These are phyloP conservation scores for Allium sativum DNA, from an alignment of 106 monocot species.

Conservation along the genomic window DNA sequence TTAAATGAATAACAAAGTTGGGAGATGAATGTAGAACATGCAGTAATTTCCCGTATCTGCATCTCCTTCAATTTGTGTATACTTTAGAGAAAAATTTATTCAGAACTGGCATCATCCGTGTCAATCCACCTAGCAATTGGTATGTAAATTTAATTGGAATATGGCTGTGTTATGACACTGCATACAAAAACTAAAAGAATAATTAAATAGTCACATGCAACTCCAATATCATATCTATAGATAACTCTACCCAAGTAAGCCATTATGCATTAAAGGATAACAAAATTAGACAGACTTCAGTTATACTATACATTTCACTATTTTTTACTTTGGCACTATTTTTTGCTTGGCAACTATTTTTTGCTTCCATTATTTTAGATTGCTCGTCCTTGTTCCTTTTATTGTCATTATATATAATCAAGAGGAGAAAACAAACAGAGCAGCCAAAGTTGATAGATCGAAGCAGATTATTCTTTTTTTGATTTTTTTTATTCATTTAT, in stretches of 20 bases:
- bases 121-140: too few relatives aligned
- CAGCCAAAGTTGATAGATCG: not conserved
- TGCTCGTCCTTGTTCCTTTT: not conserved
- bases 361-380: conserved; percentile 3
- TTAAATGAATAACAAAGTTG: too few relatives aligned
- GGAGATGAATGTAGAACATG: too few relatives aligned
- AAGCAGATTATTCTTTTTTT: too few relatives aligned
- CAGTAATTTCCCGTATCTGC: too few relatives aligned
- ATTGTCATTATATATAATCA: too few relatives aligned
- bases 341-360: not conserved
- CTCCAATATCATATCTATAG: conserved; percentile 15
- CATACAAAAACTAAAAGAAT: not conserved
- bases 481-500: too few relatives aligned
- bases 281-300: conserved; percentile 4
- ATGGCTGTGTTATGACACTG: not conserved
- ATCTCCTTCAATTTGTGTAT: too few relatives aligned
- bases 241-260: conserved; percentile 10
- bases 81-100: too few relatives aligned
- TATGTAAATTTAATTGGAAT: too few relatives aligned
- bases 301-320: not conserved
- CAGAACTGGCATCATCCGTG: too few relatives aligned
- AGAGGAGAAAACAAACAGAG: not conserved
- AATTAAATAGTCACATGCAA: conserved; percentile 2
- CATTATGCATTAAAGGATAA: conserved; percentile 7
- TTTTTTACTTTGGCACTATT: not conserved